phyloP scores from a whole-genome alignment of 106 monocot species.

The Amphibolis antarctica region DNA sequence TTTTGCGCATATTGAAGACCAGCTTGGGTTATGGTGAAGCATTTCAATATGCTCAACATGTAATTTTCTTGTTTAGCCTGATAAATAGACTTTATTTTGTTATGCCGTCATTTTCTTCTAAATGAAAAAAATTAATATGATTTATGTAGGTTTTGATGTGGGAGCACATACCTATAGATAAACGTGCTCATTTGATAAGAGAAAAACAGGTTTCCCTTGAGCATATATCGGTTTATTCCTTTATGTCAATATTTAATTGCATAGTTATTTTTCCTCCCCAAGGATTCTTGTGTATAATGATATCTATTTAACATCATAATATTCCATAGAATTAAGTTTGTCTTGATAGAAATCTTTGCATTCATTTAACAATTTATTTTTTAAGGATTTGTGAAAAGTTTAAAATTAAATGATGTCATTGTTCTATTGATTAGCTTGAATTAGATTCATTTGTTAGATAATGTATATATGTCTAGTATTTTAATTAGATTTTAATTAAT shows the following conservation, averaged over 20 bases:
- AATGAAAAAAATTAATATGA: background rate
- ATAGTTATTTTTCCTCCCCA: no score
- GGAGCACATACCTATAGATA: constrained; percentile 72
- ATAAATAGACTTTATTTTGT: background rate
- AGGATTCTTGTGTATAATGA: background rate
- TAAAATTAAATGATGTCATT: no score
- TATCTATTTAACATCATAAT: no score
- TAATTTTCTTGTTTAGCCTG: constrained; percentile 16
- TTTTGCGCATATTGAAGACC: constrained; percentile 46
- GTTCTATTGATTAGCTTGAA: no score
- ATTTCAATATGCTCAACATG: constrained; percentile 68
- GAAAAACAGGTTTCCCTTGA: constrained; percentile 74
- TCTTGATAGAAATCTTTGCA: no score
- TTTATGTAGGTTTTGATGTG: constrained; percentile 58
- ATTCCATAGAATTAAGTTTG: no score
- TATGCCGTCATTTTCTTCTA: background rate
- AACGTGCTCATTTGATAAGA: constrained; percentile 62
- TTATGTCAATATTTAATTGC: no score
- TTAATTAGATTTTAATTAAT: no score
- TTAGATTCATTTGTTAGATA: no score
- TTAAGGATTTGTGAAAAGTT: no score
- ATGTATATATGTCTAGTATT: no score
- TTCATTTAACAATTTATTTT: no score
- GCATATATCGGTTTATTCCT: background rate
- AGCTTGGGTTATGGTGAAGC: constrained; percentile 51